Evolutionary conservation across 495 filamentous ascomycete species (phyloP).

Genomic region (Lentithecium fluviatile): DNA sequence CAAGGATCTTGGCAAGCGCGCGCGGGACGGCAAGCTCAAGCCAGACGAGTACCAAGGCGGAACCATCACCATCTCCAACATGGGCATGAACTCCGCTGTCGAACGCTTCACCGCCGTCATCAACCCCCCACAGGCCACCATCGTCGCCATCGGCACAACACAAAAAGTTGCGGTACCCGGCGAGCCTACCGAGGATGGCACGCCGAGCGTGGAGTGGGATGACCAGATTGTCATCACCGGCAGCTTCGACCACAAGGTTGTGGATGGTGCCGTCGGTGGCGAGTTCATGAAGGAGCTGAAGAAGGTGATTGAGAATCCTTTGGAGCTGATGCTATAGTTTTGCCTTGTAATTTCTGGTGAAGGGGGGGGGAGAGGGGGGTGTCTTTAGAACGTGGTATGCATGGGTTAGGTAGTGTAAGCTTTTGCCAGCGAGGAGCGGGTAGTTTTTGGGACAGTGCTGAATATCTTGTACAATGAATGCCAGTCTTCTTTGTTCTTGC

Average conservation of each 20-base stretch:
- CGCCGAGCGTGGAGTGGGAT: slow-evolving; percentile 76
- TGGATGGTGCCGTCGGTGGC: slow-evolving; percentile 89
- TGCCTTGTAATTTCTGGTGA: too few species aligned
- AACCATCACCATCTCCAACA: slow-evolving; percentile 99
- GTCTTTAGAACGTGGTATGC: too few species aligned
- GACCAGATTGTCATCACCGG: slow-evolving; percentile 93
- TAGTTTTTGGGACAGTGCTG: slow-evolving; percentile 12
- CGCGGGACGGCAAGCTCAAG: slow-evolving; percentile 96
- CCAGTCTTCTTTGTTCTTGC: slow-evolving; percentile 5
- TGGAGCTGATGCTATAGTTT: slow-evolving; percentile 84
- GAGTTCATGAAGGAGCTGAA: slow-evolving; percentile 98
- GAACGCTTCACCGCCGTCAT: slow-evolving; percentile 99
- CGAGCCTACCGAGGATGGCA: slow-evolving; percentile 77
- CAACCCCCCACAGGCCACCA: slow-evolving; percentile 96
- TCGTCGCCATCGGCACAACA: slow-evolving; percentile 90
- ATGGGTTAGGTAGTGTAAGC: too few species aligned
- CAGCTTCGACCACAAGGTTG: slow-evolving; percentile 97
- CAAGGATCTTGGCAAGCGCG: slow-evolving; percentile 95
- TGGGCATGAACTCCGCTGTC: slow-evolving; percentile 98
- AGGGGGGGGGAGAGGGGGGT: too few species aligned
- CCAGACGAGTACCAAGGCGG: slow-evolving; percentile 99
- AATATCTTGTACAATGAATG: slow-evolving; percentile 29
- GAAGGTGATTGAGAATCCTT: slow-evolving; percentile 94
- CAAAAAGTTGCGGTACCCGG: slow-evolving; percentile 91
- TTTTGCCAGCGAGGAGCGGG: background rate